phyloP scores from a whole-genome alignment of 2,329 filamentous ascomycete species.

The Neobulgaria alba region DNA sequence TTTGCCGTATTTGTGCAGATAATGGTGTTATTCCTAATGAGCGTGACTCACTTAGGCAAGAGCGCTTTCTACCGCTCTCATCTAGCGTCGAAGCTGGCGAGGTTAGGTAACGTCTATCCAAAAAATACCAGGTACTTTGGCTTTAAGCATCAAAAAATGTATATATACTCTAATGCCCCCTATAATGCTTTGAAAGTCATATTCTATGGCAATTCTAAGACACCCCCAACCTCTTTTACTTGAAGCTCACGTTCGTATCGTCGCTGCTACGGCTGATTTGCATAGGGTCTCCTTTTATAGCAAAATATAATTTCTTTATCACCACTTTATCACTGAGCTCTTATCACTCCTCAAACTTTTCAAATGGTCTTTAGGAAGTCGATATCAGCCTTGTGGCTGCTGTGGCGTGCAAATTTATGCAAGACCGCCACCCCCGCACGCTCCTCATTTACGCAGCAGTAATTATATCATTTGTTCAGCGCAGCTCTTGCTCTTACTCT shows the following conservation, averaged over 20 bases:
- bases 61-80: too few species aligned
- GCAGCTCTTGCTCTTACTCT: not conserved
- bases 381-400: conserved; percentile 6
- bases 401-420: conserved; percentile 4
- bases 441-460: too few species aligned
- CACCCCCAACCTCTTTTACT: not conserved
- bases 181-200: not conserved
- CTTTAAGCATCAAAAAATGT: not conserved
- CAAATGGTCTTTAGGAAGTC: not conserved
- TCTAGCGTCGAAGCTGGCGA: too few species aligned
- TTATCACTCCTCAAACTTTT: conserved; percentile 1
- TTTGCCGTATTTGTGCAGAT: too few species aligned
- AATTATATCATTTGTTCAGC: too few species aligned
- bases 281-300: conserved; percentile 6
- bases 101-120: not conserved
- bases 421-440: conserved; percentile 4
- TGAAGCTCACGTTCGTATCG: not conserved
- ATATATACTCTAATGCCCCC: not conserved
- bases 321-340: not conserved
- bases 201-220: not conserved
- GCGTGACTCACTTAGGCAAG: too few species aligned
- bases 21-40: too few species aligned
- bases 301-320: conserved; percentile 5
- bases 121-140: not conserved
- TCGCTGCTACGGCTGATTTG: not conserved